A percentile compares a stretch with the other conserved stretches of the same genome.
Conservation (phyloP, 495 filamentous ascomycete genomes). For the Choiromyces venosus region DNA sequence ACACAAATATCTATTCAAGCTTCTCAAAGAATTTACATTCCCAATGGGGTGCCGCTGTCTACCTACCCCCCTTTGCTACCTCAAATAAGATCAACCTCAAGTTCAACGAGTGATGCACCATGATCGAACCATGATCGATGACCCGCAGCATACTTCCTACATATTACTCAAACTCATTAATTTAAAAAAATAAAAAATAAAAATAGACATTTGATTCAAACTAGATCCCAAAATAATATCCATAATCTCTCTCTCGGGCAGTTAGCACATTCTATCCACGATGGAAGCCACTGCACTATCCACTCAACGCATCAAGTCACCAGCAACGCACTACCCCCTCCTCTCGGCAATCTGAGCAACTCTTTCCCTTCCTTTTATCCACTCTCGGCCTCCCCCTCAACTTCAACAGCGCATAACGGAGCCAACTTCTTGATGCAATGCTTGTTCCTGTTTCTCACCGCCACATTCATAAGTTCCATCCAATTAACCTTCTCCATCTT, state of each 20-base stretch:
- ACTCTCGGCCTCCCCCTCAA: neutral
- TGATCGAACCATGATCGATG: neutral
- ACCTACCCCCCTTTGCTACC: too few relatives aligned
- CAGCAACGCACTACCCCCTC: too few relatives aligned
- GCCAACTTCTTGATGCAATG: neutral
- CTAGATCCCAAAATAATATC: neutral
- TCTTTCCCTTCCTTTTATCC: neutral
- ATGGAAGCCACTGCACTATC: neutral
- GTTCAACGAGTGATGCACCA: neutral
- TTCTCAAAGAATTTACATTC: neutral
- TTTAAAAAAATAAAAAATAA: neutral
- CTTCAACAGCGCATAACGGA: neutral
- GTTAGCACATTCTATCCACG: neutral
- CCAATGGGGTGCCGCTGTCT: neutral
- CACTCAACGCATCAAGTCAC: neutral
- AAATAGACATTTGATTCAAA: neutral
- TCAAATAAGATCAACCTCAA: too few relatives aligned
- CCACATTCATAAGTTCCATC: neutral
- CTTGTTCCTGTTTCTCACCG: neutral
- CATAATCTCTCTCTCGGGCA: neutral
- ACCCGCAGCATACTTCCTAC: neutral
- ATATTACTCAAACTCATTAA: neutral
- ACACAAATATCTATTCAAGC: too few relatives aligned
- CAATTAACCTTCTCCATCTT: neutral
- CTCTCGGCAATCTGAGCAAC: neutral